These are phyloP conservation scores for Arbutus unedo DNA, from an alignment of 148 eudicot species.

Conservation along the genomic window DNA sequence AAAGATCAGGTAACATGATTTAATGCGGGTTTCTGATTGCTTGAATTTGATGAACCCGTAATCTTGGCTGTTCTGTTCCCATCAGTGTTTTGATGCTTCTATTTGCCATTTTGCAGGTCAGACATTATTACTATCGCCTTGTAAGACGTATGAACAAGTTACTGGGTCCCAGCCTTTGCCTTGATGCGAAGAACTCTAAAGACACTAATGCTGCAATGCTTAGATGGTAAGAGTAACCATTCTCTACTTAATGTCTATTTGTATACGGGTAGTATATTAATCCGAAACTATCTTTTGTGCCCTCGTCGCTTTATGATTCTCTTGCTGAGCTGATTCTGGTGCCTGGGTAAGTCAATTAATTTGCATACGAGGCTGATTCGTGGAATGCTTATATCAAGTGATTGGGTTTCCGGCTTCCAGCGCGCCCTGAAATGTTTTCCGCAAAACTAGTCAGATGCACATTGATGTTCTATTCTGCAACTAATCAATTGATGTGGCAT, in stretches of 20 bases:
- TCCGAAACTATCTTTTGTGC: not conserved
- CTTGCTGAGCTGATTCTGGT: not conserved
- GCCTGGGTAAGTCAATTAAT: not conserved
- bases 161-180: slow-evolving; percentile 80
- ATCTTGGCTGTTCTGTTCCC: not conserved
- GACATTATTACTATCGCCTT: slow-evolving; percentile 98
- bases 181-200: slow-evolving; percentile 93
- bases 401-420: not conserved
- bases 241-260: not conserved
- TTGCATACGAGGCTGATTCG: not conserved
- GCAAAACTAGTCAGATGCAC: not conserved
- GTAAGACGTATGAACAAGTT: slow-evolving; percentile 98
- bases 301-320: not conserved
- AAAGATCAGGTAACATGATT: slow-evolving; percentile 80
- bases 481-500: not conserved
- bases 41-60: not conserved
- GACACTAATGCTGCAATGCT: slow-evolving; percentile 99
- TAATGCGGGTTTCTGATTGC: not conserved
- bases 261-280: not conserved
- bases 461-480: not conserved
- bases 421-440: not conserved
- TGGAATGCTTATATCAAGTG: not conserved
- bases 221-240: slow-evolving; percentile 57
- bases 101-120: slow-evolving; percentile 53
- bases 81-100: not conserved